phyloP scores from a whole-genome alignment of 176 grass and related monocot genomes.

The Triticum dicoccoides region DNA sequence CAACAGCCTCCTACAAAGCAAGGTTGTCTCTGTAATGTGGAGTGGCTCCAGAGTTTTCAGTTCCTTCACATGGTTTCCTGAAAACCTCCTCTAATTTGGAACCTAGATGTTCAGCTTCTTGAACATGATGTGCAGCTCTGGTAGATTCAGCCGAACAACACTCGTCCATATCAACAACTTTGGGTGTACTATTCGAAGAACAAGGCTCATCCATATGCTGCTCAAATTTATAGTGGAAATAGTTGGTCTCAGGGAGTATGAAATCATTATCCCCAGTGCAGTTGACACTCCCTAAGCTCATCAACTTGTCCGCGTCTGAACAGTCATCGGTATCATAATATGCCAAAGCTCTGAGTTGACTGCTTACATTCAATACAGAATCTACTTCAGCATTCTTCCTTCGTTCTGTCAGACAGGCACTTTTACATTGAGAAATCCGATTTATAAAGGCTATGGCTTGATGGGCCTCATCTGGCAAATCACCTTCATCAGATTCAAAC shows the following conservation, averaged over 20 bases:
- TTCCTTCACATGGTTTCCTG: not conserved
- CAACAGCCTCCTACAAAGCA: not conserved
- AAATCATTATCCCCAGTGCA: slow-evolving; percentile 16
- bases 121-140: not conserved
- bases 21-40: not conserved
- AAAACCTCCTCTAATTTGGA: not conserved
- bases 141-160: not conserved
- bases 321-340: slow-evolving; percentile 3
- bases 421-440: not conserved
- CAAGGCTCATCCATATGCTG: slow-evolving; percentile 4
- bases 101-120: not conserved
- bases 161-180: not conserved
- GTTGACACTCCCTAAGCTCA: not conserved
- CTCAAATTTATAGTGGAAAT: not conserved
- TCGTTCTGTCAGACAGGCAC: not conserved
- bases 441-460: slow-evolving; percentile 14
- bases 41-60: not conserved
- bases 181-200: not conserved
- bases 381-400: slow-evolving; percentile 8
- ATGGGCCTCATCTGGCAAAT: slow-evolving; percentile 23
- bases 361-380: slow-evolving; percentile 31
- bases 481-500: slow-evolving; percentile 33
- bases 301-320: not conserved
- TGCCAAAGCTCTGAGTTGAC: slow-evolving; percentile 21
- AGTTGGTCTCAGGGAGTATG: slow-evolving; percentile 4